Percentiles rank a stretch among this genome's conserved stretches.
These are phyloP conservation scores for Tetracentron sinense DNA, from an alignment of 164 flowering plant species.

Conservation along the genomic window DNA sequence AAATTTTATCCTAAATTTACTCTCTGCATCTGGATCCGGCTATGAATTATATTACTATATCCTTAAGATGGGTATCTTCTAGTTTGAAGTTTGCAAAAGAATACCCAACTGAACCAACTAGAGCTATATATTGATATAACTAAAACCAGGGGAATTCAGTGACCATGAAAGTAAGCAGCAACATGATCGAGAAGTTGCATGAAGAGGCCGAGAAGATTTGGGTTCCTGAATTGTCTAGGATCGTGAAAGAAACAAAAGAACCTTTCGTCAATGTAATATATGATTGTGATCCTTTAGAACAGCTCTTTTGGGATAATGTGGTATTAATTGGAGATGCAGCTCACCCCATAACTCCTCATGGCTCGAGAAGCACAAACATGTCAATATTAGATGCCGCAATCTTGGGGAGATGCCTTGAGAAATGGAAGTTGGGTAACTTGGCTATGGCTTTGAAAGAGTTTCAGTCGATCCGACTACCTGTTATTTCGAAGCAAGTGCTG, in stretches of 20 bases:
- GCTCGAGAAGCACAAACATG: constrained; percentile 91
- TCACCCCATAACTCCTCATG: constrained; percentile 90
- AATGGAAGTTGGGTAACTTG: constrained; percentile 52
- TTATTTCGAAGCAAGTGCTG: constrained; percentile 63
- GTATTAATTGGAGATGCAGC: constrained; percentile 89
- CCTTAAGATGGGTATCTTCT: not conserved
- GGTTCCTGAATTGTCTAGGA: constrained; percentile 58
- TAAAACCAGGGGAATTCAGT: constrained; percentile 66
- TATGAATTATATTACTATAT: too few relatives aligned
- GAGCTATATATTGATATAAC: too few relatives aligned
- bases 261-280: constrained; percentile 84
- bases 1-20: too few relatives aligned
- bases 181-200: constrained; percentile 61
- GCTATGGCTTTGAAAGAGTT: constrained; percentile 57
- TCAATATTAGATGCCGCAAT: constrained; percentile 70
- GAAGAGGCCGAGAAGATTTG: constrained; percentile 67
- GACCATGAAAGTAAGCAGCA: constrained; percentile 67
- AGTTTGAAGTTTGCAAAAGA: too few relatives aligned
- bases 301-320: constrained; percentile 65
- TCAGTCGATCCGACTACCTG: constrained; percentile 58
- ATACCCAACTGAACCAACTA: too few relatives aligned
- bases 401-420: constrained; percentile 63
- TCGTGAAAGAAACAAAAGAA: constrained; percentile 67
- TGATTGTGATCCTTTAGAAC: constrained; percentile 64
- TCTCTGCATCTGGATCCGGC: too few relatives aligned